Evolutionary conservation across 306 rosid genomes (phyloP).

Genomic region (Cucumis hystrix): DNA sequence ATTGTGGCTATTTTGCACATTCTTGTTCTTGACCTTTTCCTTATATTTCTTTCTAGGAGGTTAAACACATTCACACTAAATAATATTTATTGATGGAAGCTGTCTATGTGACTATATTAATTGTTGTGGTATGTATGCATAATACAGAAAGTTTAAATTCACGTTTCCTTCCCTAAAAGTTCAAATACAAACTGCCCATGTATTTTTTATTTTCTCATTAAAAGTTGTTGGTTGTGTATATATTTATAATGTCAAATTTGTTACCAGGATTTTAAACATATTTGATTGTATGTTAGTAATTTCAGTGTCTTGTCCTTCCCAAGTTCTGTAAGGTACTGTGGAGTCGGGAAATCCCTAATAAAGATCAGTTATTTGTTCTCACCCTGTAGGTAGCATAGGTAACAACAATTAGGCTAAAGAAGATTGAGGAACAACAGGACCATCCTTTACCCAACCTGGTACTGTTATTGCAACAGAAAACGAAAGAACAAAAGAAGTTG

Average conservation of each 20-base stretch:
- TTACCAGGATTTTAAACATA: background rate
- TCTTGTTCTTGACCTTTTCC: background rate
- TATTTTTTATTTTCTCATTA: no score
- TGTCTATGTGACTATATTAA: background rate
- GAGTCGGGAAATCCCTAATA: background rate
- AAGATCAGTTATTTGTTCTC: background rate
- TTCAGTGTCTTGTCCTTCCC: background rate
- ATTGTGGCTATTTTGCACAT: no score
- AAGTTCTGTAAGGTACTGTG: background rate
- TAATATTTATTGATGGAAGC: background rate
- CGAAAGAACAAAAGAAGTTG: background rate
- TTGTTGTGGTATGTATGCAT: background rate
- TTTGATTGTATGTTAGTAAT: background rate
- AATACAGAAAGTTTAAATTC: no score
- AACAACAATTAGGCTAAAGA: background rate
- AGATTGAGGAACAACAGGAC: background rate
- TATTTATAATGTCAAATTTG: background rate
- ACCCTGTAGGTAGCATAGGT: background rate
- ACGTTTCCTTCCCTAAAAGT: background rate
- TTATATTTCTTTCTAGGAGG: background rate
- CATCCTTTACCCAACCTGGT: background rate
- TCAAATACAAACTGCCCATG: background rate
- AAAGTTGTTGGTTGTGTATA: no score
- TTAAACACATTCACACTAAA: background rate
- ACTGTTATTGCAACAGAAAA: background rate